Evolutionary conservation across 768 basidiomycete genomes (phyloP).

Genomic region (Cystoderma amianthinum): DNA sequence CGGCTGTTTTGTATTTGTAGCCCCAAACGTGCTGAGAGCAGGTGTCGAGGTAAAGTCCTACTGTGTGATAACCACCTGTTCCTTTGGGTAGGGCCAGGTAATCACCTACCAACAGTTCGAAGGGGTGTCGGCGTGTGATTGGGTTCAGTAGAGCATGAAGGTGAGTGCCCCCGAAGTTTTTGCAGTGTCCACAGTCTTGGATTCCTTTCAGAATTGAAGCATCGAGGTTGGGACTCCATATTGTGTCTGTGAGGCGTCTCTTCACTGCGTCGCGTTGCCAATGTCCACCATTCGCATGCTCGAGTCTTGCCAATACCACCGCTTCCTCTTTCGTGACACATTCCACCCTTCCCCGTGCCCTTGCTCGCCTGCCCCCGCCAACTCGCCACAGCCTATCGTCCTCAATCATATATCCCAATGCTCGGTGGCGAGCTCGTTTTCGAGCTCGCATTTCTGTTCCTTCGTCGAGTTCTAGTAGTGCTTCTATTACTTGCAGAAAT

Average conservation of each 20-base stretch:
- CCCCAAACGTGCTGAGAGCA: conserved; percentile 22
- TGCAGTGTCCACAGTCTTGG: conserved; percentile 17
- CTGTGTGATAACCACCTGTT: conserved; percentile 24
- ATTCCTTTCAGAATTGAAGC: conserved; percentile 16
- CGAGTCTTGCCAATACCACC: conserved; percentile 9
- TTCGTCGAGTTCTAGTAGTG: conserved; percentile 14
- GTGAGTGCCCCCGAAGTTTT: no score
- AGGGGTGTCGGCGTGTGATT: conserved; percentile 25
- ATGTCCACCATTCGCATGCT: conserved; percentile 20
- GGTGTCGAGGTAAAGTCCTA: conserved; percentile 22
- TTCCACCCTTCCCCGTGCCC: conserved; percentile 14
- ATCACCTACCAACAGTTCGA: conserved; percentile 26
- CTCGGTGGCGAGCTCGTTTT: conserved; percentile 14
- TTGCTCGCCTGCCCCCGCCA: conserved; percentile 5
- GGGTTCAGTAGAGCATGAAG: conserved; percentile 26
- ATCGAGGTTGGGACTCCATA: conserved; percentile 19
- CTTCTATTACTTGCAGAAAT: conserved; percentile 14
- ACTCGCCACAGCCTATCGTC: conserved; percentile 18
- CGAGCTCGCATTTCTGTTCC: conserved; percentile 8
- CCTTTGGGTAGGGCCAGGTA: conserved; percentile 24
- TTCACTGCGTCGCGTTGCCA: conserved; percentile 27
- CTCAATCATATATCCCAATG: conserved; percentile 17
- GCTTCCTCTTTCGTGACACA: conserved; percentile 21
- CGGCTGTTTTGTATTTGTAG: conserved; percentile 15
- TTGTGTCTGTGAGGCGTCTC: conserved; percentile 15